Conservation (phyloP, 2,329 filamentous ascomycete genomes). For the Cryphonectria parasitica region DNA sequence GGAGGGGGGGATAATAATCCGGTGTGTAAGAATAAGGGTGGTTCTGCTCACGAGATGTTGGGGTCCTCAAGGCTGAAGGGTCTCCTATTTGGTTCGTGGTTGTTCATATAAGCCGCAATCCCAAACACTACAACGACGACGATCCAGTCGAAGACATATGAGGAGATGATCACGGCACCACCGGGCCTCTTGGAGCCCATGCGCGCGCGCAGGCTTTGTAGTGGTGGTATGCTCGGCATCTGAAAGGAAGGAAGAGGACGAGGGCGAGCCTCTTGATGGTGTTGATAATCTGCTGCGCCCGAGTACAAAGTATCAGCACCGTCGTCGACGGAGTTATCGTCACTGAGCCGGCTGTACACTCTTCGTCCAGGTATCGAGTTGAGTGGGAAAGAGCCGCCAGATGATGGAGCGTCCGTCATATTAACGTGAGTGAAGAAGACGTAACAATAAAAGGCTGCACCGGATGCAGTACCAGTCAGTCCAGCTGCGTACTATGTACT, state of each 20-base stretch:
- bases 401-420: slow-evolving; percentile 14
- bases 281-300: slow-evolving; percentile 9
- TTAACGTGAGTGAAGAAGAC: neutral
- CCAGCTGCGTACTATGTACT: neutral
- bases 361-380: slow-evolving; percentile 20
- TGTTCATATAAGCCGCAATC: slow-evolving; percentile 62
- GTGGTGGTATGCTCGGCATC: slow-evolving; percentile 25
- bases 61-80: slow-evolving; percentile 75
- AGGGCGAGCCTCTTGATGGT: neutral
- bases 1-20: neutral
- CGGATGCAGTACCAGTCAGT: neutral
- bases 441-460: neutral
- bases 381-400: slow-evolving; percentile 26
- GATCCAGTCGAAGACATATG: slow-evolving; percentile 77
- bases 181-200: slow-evolving; percentile 33
- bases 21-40: neutral
- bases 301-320: slow-evolving; percentile 21
- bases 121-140: slow-evolving; percentile 63
- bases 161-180: slow-evolving; percentile 54
- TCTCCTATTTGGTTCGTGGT: slow-evolving; percentile 66
- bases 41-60: slow-evolving; percentile 66
- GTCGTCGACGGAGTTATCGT: neutral
- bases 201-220: slow-evolving; percentile 23
- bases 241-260: neutral
- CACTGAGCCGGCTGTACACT: slow-evolving; percentile 20